A percentile compares a stretch with the other conserved stretches of the same genome.
Evolutionary conservation across 768 basidiomycete genomes (phyloP).

Genomic region (Dendrothele bispora): DNA sequence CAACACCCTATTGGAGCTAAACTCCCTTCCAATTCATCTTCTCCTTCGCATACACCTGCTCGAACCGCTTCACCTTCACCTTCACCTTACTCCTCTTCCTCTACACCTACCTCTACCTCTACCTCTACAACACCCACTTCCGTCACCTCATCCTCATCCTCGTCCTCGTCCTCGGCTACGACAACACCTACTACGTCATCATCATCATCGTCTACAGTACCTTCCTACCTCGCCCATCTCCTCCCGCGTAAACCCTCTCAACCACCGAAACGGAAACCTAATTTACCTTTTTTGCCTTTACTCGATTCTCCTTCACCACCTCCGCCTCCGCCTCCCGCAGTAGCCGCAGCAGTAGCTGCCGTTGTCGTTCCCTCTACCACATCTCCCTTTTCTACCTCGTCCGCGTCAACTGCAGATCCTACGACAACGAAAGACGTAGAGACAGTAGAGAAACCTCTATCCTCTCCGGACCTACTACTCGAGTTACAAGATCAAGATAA

Average conservation of each 20-base stretch:
- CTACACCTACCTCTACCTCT: neutral
- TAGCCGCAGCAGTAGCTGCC: too few relatives aligned
- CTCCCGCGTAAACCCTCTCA: slow-evolving; percentile 18
- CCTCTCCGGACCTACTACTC: too few relatives aligned
- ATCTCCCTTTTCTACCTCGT: too few relatives aligned
- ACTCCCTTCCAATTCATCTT: too few relatives aligned
- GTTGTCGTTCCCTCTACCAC: too few relatives aligned
- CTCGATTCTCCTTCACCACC: slow-evolving; percentile 31
- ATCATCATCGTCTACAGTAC: slow-evolving; percentile 8
- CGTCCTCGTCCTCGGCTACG: slow-evolving; percentile 1
- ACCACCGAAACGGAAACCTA: slow-evolving; percentile 24
- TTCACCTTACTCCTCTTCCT: neutral
- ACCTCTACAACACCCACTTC: slow-evolving; percentile 1
- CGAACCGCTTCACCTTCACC: neutral
- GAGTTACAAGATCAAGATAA: too few relatives aligned
- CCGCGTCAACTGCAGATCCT: too few relatives aligned
- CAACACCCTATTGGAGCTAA: too few relatives aligned
- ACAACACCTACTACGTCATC: slow-evolving; percentile 12
- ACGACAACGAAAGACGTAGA: too few relatives aligned
- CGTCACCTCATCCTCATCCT: slow-evolving; percentile 10
- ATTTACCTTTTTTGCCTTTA: slow-evolving; percentile 36
- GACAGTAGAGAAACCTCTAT: too few relatives aligned
- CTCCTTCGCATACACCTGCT: neutral
- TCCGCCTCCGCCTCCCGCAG: slow-evolving; percentile 5
- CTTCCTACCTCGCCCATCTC: slow-evolving; percentile 31